Conservation (phyloP, 1,284 basidiomycete species). For the Amylostereum areolatum region DNA sequence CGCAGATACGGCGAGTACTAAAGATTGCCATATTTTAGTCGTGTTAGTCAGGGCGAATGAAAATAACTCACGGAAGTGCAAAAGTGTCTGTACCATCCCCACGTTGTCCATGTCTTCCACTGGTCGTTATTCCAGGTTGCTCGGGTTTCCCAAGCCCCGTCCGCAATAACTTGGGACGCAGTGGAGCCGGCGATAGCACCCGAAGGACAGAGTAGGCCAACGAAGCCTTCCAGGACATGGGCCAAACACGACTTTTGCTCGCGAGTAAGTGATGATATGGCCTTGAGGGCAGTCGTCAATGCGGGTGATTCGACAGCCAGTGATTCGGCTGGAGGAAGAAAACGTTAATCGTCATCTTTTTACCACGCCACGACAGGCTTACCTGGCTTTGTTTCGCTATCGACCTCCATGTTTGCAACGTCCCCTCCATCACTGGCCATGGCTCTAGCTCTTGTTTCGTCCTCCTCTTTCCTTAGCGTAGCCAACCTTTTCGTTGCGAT, state of each 20-base stretch:
- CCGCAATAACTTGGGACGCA: slow-evolving; percentile 45
- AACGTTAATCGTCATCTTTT: slow-evolving; percentile 6
- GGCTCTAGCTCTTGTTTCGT: slow-evolving; percentile 71
- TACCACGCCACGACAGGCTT: neutral
- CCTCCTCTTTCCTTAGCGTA: slow-evolving; percentile 78
- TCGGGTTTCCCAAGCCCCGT: slow-evolving; percentile 65
- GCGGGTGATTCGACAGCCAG: slow-evolving; percentile 56
- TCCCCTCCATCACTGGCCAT: slow-evolving; percentile 52
- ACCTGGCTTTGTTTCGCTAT: slow-evolving; percentile 59
- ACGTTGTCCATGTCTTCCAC: slow-evolving; percentile 80
- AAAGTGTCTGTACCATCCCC: slow-evolving; percentile 86
- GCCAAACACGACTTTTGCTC: slow-evolving; percentile 72
- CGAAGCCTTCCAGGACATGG: slow-evolving; percentile 65
- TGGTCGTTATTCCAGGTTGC: slow-evolving; percentile 60
- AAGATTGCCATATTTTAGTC: neutral
- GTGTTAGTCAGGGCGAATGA: neutral
- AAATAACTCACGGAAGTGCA: slow-evolving; percentile 34
- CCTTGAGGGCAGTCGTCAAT: slow-evolving; percentile 63
- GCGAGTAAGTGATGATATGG: slow-evolving; percentile 61
- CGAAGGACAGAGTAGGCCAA: slow-evolving; percentile 46
- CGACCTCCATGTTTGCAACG: slow-evolving; percentile 58
- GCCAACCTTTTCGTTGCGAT: slow-evolving; percentile 70
- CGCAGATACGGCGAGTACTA: slow-evolving; percentile 75
- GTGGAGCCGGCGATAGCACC: slow-evolving; percentile 34
- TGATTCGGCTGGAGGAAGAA: slow-evolving; percentile 33